Base-by-base conservation (phyloP, 192 early-diverging fungal genomes). In the Umbelopsis isabellina region DNA sequence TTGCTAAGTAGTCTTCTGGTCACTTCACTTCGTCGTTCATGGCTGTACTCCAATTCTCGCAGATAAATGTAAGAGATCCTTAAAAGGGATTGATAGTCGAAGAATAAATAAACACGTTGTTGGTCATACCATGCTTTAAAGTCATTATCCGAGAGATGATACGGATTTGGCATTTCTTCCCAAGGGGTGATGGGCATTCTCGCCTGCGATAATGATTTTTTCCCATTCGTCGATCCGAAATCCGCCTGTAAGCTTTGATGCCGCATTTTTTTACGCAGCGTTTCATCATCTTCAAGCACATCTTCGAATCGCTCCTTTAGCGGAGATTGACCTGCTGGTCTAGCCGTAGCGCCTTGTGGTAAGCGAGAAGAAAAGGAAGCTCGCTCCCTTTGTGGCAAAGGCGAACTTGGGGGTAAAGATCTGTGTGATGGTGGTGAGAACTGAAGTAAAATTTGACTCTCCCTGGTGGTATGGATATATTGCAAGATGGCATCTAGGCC, bases 121-220 rank as follows among this genome's bases (percentile, higher is more conserved):
- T 48, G 21, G 21, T 66, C 44, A 61, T 74, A 78, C 67, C 72
- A 70, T 5, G 51, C 10, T 1, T 70, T 52, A 23, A 73, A 78
- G 33, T 78, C 77, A 5, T 50, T 16, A 58, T 78, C 77, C 20
- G 49, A 23, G 7, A 74, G 15, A 46, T 73, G 71, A 46, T 73
- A 47, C 21, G 77, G 77, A 25, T 78, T 73, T 4, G 68, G 72
- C 18, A 78, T 23, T 20, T 65, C 64, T 45, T 78, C 77, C 77
- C 77, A 78, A 4, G 72, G 76, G 13, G 76, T 66, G 6, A 73
- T 37, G 1, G 66, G 73, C 70, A 66, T 66, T 47, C 10, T 65
- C 46, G 70, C 58, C 70, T 72, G 58, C n/a, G 64, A 47, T 21
- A 44, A 61, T 61, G 55, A 33, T 25, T 25, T 12, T 33, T 61